A percentile compares a stretch with the other conserved stretches of the same genome.
Evolutionary conservation across 306 rosid genomes (phyloP).

Genomic region (Parietaria judaica): DNA sequence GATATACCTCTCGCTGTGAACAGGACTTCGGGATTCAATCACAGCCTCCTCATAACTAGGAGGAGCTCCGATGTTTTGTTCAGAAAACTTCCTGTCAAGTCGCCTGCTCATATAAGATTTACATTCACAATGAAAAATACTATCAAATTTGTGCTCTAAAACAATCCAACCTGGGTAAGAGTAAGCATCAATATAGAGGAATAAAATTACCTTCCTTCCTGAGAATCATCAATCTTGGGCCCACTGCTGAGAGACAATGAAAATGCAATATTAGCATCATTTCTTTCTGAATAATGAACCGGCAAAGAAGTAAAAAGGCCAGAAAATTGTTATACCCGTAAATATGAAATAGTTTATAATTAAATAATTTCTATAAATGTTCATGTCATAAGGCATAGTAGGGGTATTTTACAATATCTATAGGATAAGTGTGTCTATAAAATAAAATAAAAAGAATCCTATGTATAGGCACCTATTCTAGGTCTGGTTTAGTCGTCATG

Average conservation of each 20-base stretch:
- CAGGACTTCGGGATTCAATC: conserved; percentile 67
- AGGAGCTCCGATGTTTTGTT: conserved; percentile 67
- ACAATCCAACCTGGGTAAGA: no score
- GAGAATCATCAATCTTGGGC: conserved; percentile 68
- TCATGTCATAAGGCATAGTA: no score
- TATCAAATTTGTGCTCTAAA: not conserved
- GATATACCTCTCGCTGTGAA: conserved; percentile 55
- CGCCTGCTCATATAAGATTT: conserved; percentile 28
- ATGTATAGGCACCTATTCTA: no score
- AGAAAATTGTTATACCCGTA: no score
- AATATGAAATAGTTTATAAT: no score
- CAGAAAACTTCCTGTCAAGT: conserved; percentile 71
- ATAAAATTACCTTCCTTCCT: conserved; percentile 66
- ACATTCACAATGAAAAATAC: conserved; percentile 5
- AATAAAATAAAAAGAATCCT: no score
- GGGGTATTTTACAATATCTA: no score
- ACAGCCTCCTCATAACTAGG: conserved; percentile 89
- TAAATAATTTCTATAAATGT: no score
- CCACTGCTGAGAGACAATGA: conserved; percentile 46
- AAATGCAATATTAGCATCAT: not conserved
- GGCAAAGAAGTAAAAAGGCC: not conserved
- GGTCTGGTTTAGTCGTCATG: no score
- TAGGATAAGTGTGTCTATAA: no score
- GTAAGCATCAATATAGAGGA: not conserved
- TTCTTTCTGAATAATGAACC: not conserved